Evolutionary conservation across 345 rosid genomes (phyloP), one percentile per base, ranked within the genome.

Genomic region (Salix exigua): DNA sequence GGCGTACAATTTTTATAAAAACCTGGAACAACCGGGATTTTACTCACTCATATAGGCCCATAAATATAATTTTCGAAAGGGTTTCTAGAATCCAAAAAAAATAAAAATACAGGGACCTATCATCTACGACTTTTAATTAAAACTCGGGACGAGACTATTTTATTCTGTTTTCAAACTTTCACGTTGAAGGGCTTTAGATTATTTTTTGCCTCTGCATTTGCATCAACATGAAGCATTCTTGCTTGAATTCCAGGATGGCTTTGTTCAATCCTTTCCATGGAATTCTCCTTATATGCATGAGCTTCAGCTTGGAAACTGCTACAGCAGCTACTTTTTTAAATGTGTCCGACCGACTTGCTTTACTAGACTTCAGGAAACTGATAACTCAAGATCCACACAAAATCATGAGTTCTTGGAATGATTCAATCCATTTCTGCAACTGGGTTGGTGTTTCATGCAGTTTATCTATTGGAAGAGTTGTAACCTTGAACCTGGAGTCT

Each of bases 371-470:
- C 74, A 76, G 68, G 80, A 72, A 67, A n/a, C 77, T 66, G 50
- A 81, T 81, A 66, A 72, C 80, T 33, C 37, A 81, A 48, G 83
- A 81, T 63, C 80, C 83, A 14, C 38, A 44, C 16, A 31, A 26
- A 8, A 62, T 76, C 70, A 66, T 81, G 77, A 73, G 46, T 50
- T 81, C 80, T 2, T 76, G 80, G 83, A 73, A 81, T 50, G 77
- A 76, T 21, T 81, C 83, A 4, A 8, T 72, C 58, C 76, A 77
- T 68, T 76, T 81, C 77, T 76, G 83, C 73, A 76, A 77, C 18
- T 81, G 83, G 80, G 16, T 50, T 46, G 83, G 83, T 35, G 77
- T 76, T 62, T 76, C 71, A 5, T 81, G 83, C 77, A 61, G 16
- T 61, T 18, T 65, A 11, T 33, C 69, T 6, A 44, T 25, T 28